A percentile compares a stretch with the other conserved stretches of the same genome.
Conservation (phyloP, 495 filamentous ascomycete genomes). For the Hypoxylon perforatum region DNA sequence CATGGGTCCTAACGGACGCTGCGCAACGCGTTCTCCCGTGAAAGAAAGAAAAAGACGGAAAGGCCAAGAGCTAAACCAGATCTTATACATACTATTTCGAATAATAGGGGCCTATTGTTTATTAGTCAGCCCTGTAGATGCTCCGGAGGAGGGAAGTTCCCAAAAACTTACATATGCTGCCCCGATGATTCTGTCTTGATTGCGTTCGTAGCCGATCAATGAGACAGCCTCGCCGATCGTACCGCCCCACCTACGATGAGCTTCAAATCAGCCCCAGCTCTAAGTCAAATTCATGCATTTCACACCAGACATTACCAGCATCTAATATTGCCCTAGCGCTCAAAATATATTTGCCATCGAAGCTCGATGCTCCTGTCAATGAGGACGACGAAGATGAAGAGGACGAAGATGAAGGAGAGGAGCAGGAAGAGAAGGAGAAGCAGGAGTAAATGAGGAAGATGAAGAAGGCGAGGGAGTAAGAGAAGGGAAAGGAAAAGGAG, state of each 20-base stretch:
- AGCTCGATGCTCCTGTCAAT: too few relatives aligned
- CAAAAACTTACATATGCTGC: constrained; percentile 43
- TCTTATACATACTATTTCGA: constrained; percentile 41
- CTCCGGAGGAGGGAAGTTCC: neutral
- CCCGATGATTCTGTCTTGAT: constrained; percentile 64
- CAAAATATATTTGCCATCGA: too few relatives aligned
- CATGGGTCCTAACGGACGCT: neutral
- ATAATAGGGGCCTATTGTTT: constrained; percentile 48
- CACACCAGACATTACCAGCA: too few relatives aligned
- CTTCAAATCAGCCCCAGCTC: constrained; percentile 44
- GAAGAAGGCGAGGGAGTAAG: too few relatives aligned
- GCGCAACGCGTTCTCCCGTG: neutral
- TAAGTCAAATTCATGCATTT: neutral
- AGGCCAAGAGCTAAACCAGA: neutral
- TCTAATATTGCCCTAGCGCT: too few relatives aligned
- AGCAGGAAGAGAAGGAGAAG: too few relatives aligned
- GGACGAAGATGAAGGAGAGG: too few relatives aligned
- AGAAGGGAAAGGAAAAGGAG: too few relatives aligned
- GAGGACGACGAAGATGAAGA: too few relatives aligned
- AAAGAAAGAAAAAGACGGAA: neutral
- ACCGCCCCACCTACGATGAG: constrained; percentile 60
- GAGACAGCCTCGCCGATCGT: constrained; percentile 74
- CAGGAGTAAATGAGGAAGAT: too few relatives aligned
- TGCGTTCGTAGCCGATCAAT: constrained; percentile 74
- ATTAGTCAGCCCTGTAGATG: constrained; percentile 1